Percentiles rank a stretch among this genome's conserved stretches.
phyloP scores from a whole-genome alignment of 345 rosid species.

The Hibiscus tridactylites region DNA sequence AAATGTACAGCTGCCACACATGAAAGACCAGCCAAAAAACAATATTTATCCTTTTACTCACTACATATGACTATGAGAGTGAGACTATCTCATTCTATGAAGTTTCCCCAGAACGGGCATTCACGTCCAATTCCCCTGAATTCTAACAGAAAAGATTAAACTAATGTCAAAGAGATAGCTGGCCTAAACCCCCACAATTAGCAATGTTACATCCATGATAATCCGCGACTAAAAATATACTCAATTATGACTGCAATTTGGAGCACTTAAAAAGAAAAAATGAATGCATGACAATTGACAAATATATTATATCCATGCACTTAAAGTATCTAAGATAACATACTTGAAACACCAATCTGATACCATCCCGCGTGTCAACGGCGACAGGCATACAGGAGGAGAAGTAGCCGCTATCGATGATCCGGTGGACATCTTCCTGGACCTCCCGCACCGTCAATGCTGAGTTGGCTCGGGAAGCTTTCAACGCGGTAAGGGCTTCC shows the following conservation, averaged over 20 bases:
- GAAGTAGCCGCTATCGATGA: slow-evolving; percentile 81
- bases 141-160: background rate
- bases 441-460: slow-evolving; percentile 80
- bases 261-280: no score
- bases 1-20: background rate
- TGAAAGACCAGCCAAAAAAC: background rate
- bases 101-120: background rate
- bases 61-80: background rate
- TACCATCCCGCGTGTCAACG: slow-evolving; percentile 89
- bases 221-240: no score
- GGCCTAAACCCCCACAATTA: background rate
- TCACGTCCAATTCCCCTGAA: background rate
- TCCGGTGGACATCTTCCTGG: slow-evolving; percentile 90
- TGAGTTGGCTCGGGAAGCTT: slow-evolving; percentile 79
- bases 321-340: background rate
- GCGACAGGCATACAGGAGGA: slow-evolving; percentile 87
- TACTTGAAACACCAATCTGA: slow-evolving; percentile 83
- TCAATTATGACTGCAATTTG: no score
- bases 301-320: no score
- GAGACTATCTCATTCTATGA: background rate
- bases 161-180: background rate
- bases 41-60: background rate
- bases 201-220: no score
- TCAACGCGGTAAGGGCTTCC: slow-evolving; percentile 77
- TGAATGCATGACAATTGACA: no score